Percentiles rank a stretch among this genome's conserved stretches.
Evolutionary conservation across 2,329 filamentous ascomycete species (phyloP).

Genomic region (Chrysoporthe austroafricana): DNA sequence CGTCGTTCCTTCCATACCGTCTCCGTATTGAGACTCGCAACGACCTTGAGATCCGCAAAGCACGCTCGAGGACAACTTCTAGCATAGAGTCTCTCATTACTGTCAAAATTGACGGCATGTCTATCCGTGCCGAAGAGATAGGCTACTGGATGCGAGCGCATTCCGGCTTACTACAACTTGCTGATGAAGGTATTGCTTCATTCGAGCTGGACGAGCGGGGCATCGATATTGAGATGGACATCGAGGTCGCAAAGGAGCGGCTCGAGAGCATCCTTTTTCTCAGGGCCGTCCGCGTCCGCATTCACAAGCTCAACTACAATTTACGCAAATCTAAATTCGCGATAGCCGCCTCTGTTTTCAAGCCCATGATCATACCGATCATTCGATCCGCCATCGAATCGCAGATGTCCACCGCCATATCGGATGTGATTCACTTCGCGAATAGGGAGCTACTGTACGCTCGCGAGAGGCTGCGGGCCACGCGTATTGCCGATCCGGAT

Average conservation of each 20-base stretch:
- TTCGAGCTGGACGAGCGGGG: conserved; percentile 86
- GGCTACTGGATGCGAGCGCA: conserved; percentile 89
- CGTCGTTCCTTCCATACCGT: conserved; percentile 86
- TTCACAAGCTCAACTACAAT: conserved; percentile 85
- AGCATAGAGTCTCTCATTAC: conserved; percentile 72
- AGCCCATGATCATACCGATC: conserved; percentile 80
- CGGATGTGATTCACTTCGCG: conserved; percentile 68
- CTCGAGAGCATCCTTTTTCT: conserved; percentile 83
- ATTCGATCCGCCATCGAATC: conserved; percentile 79
- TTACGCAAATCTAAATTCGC: conserved; percentile 76
- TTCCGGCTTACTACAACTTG: conserved; percentile 72
- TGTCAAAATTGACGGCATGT: conserved; percentile 80
- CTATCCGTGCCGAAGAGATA: conserved; percentile 81
- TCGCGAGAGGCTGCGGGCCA: conserved; percentile 82
- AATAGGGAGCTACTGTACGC: conserved; percentile 90
- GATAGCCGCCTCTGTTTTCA: conserved; percentile 80
- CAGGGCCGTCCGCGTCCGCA: conserved; percentile 73
- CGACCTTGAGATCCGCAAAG: conserved; percentile 83
- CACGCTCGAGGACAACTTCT: conserved; percentile 69
- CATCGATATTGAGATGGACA: conserved; percentile 81
- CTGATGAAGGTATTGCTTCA: conserved; percentile 82
- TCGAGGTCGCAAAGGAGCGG: conserved; percentile 78
- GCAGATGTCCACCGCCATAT: conserved; percentile 74
- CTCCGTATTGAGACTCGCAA: conserved; percentile 83
- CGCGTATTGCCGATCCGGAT: conserved; percentile 78